Evolutionary conservation across 331 rosid genomes (phyloP), one percentile per base, ranked within the genome.

Genomic region (Telfairia occidentalis): DNA sequence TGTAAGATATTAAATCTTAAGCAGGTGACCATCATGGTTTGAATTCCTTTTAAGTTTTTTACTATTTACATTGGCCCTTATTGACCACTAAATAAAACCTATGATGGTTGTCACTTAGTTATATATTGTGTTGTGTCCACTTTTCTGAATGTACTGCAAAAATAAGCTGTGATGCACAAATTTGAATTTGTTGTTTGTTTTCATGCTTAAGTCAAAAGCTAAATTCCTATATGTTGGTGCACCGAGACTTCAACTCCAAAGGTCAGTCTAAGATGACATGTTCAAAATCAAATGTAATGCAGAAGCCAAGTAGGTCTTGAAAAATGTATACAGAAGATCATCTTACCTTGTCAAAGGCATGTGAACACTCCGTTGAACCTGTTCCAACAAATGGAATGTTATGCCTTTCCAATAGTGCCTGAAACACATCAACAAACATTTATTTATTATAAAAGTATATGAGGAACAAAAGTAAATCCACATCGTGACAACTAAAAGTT

Each of bases 311-410:
- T 7, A 15, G 42, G 32, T 43, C 21, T 63, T 24, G 63, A 43
- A 42, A 59, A 40, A 57, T 11, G 37, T 4, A 7, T 15, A 11
- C 29, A 19, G 9, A 16, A 3, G n/a, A 34, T 73, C 73, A 60
- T 73, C 82, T 38, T 84, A 93, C 98, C 90, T 94, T 91, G 84
- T 94, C 97, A 78, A 94, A 94, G 71, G 98, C 97, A 80, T 83
- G 92, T 59, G 75, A 60, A 82, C 95, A 91, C 66, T 89, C 95
- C 69, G 65, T 89, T 78, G 98, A 91, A 83, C 97, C 86, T 0
- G 98, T 94, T 76, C 98, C 97, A 78, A 94, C 95, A 88, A 88
- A 94, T 66, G 96, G 98, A 82, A 94, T 78, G 78, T 87, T 83
- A 81, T 85, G 83, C 82, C 82, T 82, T 84, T 91, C 98, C 88